Base-by-base conservation (phyloP, 2,329 filamentous ascomycete species). In the Pestalotiopsis sp. region DNA sequence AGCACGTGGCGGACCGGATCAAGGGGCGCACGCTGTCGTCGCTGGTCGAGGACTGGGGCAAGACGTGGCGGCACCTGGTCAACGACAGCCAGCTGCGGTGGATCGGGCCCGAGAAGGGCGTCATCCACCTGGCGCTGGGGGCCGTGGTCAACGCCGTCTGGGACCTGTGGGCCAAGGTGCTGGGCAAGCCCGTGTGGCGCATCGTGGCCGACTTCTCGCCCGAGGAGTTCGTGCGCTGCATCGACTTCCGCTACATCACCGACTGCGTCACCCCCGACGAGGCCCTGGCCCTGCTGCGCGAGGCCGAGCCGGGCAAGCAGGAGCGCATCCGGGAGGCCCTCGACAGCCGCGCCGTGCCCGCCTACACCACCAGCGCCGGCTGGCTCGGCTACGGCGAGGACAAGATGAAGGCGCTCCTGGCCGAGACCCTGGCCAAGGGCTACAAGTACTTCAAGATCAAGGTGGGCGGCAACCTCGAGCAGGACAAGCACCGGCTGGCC, bases 171-270 rank as follows among this genome's bases (percentile, higher is more conserved):
- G 94, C 93, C 66, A 97, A 97, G 83, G 87, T 87, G 2, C 87
- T 96, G 44, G 86, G 88, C 71, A 97, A 97, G 84, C 94, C 94
- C 3, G 93, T 97, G 14, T 97, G 94, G 94, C 88, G 90, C 68
- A 91, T 98, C 70, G 91, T 98, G 26, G 91, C 92, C 11, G 94
- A 97, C 73, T 97, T 97, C 92, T 91, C 86, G 3, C 93, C 94
- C 1, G 92, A 96, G 81, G 91, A 97, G 82, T 89, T 97, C 64
- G 94, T 97, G 64, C 82, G 85, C 68, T 95, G 94, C 82, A 94
- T 98, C 77, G 94, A 97, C 81, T 98, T 97, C 84, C 87, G 94
- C 63, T 97, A 98, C 81, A 97, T 97, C 79, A 96, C 92, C 26
- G 94, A 97, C 80, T 94, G 93, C n/a, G 85, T 97, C 72, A 97